phyloP scores from a whole-genome alignment of 768 basidiomycete species.

The Boletus pseudo-olivaceus region DNA sequence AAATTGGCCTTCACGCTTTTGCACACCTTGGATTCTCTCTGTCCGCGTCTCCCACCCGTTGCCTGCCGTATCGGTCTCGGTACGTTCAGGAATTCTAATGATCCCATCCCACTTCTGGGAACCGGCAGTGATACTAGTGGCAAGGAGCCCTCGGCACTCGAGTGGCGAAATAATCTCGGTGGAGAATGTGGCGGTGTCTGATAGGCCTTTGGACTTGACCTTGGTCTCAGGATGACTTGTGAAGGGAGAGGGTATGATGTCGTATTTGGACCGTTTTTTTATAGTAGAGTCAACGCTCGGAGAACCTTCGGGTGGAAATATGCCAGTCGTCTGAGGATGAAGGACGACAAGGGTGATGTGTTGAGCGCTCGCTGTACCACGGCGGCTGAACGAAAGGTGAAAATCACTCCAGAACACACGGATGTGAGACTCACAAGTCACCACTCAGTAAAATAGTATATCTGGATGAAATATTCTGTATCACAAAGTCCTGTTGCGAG shows the following conservation, averaged over 20 bases:
- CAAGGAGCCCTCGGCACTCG: slow-evolving; percentile 43
- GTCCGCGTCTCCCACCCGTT: slow-evolving; percentile 29
- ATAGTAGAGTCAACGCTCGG: slow-evolving; percentile 15
- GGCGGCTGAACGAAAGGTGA: slow-evolving; percentile 38
- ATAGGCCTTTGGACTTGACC: slow-evolving; percentile 1
- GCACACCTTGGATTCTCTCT: slow-evolving; percentile 25
- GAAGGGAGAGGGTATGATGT: slow-evolving; percentile 17
- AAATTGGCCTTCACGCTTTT: slow-evolving; percentile 35
- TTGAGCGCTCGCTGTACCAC: slow-evolving; percentile 30
- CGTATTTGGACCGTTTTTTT: slow-evolving; percentile 5
- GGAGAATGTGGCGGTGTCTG: slow-evolving; percentile 28
- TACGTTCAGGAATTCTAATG: slow-evolving; percentile 42
- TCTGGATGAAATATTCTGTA: slow-evolving; percentile 41
- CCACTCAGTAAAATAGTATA: slow-evolving; percentile 52
- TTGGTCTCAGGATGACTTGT: slow-evolving; percentile 9
- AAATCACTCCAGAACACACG: neutral
- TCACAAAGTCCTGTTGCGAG: slow-evolving; percentile 44
- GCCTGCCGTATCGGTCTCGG: slow-evolving; percentile 4
- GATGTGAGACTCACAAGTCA: slow-evolving; percentile 50
- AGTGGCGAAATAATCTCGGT: slow-evolving; percentile 42
- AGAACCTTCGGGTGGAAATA: slow-evolving; percentile 16
- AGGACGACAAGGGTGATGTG: slow-evolving; percentile 14
- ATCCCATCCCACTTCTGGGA: slow-evolving; percentile 50
- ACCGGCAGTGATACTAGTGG: slow-evolving; percentile 31
- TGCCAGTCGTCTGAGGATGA: slow-evolving; percentile 11